Evolutionary conservation across 441 rosid species (phyloP).

Genomic region (Brassica balearica): DNA sequence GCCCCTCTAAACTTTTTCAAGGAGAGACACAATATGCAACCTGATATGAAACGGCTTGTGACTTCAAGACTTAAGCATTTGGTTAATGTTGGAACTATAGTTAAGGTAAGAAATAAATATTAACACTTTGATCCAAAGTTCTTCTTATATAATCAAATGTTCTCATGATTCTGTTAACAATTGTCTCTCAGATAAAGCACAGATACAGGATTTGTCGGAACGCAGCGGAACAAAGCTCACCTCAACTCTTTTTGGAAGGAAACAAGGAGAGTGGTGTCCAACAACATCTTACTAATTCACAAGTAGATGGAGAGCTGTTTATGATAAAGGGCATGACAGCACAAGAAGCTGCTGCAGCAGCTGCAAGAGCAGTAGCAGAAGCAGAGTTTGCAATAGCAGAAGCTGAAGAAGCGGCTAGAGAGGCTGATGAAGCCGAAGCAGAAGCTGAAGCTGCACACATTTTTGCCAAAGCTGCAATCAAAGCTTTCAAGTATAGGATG

Average conservation of each 20-base stretch:
- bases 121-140: background rate
- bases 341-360: slow-evolving; percentile 84
- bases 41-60: slow-evolving; percentile 69
- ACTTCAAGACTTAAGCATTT: slow-evolving; percentile 74
- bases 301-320: slow-evolving; percentile 61
- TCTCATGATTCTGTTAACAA: slow-evolving; percentile 1
- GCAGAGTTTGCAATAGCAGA: slow-evolving; percentile 91
- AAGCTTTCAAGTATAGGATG: slow-evolving; percentile 58
- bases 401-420: slow-evolving; percentile 87
- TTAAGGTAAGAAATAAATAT: slow-evolving; percentile 58
- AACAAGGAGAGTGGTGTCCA: slow-evolving; percentile 57
- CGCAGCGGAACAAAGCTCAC: slow-evolving; percentile 52
- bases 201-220: slow-evolving; percentile 60
- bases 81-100: slow-evolving; percentile 73
- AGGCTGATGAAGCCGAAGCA: slow-evolving; percentile 88
- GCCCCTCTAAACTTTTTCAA: slow-evolving; percentile 22
- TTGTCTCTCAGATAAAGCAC: slow-evolving; percentile 63
- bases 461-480: slow-evolving; percentile 73
- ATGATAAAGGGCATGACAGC: slow-evolving; percentile 76
- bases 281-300: slow-evolving; percentile 50
- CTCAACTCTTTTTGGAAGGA: slow-evolving; percentile 58
- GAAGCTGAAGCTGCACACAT: slow-evolving; percentile 84
- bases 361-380: slow-evolving; percentile 88
- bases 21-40: slow-evolving; percentile 63
- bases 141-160: slow-evolving; percentile 16